Evolutionary conservation across 176 grass and related monocot species (phyloP).

Genomic region (Eleusine indica): DNA sequence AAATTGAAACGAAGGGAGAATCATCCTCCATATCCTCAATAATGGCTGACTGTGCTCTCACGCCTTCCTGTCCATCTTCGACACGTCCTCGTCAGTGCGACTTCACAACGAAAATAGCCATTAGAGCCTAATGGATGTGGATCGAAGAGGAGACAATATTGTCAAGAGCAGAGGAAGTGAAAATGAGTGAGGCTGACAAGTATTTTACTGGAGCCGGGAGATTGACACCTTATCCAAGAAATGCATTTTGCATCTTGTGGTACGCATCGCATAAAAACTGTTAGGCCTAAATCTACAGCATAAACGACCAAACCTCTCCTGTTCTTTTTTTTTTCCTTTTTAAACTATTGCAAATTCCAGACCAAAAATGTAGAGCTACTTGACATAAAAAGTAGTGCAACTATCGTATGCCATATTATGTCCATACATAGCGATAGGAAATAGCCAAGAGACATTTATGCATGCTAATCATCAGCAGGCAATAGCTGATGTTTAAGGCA

Average conservation of each 20-base stretch:
- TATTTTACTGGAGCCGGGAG: neutral
- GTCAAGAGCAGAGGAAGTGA: neutral
- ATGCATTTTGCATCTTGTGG: neutral
- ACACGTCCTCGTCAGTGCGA: neutral
- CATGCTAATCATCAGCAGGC: slow-evolving; percentile 19
- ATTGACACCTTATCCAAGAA: slow-evolving; percentile 11
- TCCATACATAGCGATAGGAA: slow-evolving; percentile 34
- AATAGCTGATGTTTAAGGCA: slow-evolving; percentile 17
- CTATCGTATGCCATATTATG: slow-evolving; percentile 23
- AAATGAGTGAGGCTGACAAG: neutral
- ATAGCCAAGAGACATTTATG: slow-evolving; percentile 27
- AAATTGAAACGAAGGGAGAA: too few relatives aligned
- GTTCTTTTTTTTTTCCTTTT: neutral
- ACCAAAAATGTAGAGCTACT: neutral
- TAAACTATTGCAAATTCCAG: neutral
- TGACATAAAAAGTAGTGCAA: neutral
- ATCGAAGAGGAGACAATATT: neutral
- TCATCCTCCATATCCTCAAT: too few relatives aligned
- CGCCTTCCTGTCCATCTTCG: too few relatives aligned
- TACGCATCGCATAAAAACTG: neutral
- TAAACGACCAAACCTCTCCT: neutral
- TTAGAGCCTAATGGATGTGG: neutral
- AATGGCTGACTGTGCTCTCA: too few relatives aligned
- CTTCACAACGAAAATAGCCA: neutral
- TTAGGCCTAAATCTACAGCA: neutral